phyloP scores from a whole-genome alignment of 352 stramenopile genomes.

The Pilasporangium apinafurcum region DNA sequence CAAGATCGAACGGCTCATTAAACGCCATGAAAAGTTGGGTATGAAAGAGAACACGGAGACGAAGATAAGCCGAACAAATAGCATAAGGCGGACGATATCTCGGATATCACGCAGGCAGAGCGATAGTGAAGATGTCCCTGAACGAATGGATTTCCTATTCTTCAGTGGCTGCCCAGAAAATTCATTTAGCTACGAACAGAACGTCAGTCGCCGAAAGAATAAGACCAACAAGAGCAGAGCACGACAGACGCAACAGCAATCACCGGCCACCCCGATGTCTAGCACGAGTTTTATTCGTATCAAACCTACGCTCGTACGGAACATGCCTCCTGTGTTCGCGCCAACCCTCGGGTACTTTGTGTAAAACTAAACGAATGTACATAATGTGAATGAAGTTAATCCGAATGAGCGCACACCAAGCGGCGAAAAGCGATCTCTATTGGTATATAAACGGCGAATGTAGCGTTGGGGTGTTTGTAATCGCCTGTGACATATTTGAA shows the following conservation, averaged over 20 bases:
- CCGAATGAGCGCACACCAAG: too few relatives aligned
- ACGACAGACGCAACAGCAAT: not conserved
- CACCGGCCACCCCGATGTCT: constrained; percentile 3
- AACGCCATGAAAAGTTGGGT: constrained; percentile 9
- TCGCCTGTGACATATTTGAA: too few relatives aligned
- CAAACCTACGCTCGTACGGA: constrained; percentile 32
- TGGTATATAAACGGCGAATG: not conserved
- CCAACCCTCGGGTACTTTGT: constrained; percentile 18
- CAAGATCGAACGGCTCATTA: constrained; percentile 18
- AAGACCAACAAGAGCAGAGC: constrained; percentile 4
- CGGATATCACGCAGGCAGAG: constrained; percentile 3
- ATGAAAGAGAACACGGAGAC: too few relatives aligned
- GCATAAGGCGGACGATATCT: constrained; percentile 2
- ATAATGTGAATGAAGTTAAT: not conserved
- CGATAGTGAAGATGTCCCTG: not conserved
- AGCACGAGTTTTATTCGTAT: constrained; percentile 21
- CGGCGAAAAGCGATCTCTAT: not conserved
- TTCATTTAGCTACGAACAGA: constrained; percentile 19
- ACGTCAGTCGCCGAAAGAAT: constrained; percentile 14
- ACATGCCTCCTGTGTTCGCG: constrained; percentile 31
- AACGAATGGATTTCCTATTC: constrained; percentile 52
- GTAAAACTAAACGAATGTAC: too few relatives aligned
- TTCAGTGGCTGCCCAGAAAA: constrained; percentile 36
- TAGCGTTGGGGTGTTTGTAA: too few relatives aligned
- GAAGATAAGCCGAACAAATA: not conserved